A percentile compares a stretch with the other conserved stretches of the same genome.
Conservation (phyloP, 2,329 filamentous ascomycete genomes). For the Microcyclospora tardicrescens region DNA sequence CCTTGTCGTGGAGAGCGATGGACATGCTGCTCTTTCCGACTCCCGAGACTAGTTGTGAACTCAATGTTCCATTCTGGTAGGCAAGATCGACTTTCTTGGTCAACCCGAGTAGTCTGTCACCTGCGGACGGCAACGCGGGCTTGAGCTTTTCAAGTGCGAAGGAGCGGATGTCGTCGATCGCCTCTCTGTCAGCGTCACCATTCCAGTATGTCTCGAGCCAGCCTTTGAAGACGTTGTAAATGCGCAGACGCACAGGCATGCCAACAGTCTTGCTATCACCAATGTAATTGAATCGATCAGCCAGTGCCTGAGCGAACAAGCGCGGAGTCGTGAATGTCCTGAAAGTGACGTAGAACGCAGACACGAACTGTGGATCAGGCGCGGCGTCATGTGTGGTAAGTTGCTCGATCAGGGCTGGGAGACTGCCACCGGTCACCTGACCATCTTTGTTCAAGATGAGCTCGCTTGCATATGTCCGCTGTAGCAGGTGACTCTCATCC, state of each 20-base stretch:
- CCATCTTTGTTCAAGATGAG: slow-evolving; percentile 89
- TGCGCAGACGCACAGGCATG: slow-evolving; percentile 69
- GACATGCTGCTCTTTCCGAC: slow-evolving; percentile 80
- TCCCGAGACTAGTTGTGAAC: slow-evolving; percentile 54
- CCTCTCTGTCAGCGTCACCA: slow-evolving; percentile 62
- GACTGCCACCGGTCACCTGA: slow-evolving; percentile 81
- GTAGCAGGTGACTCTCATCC: slow-evolving; percentile 70
- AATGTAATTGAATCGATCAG: slow-evolving; percentile 86
- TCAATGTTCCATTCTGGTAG: slow-evolving; percentile 28
- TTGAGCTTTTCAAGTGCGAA: slow-evolving; percentile 68
- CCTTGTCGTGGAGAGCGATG: slow-evolving; percentile 45
- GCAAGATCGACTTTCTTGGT: slow-evolving; percentile 60
- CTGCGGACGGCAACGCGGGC: slow-evolving; percentile 58
- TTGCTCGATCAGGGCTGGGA: slow-evolving; percentile 84
- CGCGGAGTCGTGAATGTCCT: slow-evolving; percentile 75
- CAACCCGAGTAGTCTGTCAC: slow-evolving; percentile 67
- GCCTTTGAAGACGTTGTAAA: slow-evolving; percentile 93
- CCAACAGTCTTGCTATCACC: slow-evolving; percentile 63
- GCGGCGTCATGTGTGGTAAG: slow-evolving; percentile 87
- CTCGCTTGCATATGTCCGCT: slow-evolving; percentile 83
- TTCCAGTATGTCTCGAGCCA: slow-evolving; percentile 97
- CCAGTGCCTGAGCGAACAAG: slow-evolving; percentile 67
- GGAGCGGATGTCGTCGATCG: slow-evolving; percentile 59
- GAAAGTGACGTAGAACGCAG: slow-evolving; percentile 93
- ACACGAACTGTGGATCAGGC: slow-evolving; percentile 81